Base-by-base conservation (phyloP, 164 flowering plant species). In the Aristolochia contorta region DNA sequence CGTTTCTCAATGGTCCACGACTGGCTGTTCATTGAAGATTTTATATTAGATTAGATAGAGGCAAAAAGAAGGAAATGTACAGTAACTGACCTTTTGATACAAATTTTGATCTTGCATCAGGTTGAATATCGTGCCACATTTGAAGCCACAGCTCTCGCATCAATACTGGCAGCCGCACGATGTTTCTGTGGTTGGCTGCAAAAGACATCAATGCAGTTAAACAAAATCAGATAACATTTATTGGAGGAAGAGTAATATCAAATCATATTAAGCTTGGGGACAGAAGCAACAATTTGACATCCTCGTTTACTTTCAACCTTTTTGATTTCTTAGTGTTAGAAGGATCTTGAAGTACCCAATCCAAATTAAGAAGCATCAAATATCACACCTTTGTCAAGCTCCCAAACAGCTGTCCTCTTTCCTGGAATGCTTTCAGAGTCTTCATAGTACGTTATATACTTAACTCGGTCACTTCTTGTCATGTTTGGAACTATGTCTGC, bases 121-220 rank as follows among this genome's bases (percentile, higher is more conserved):
- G 85, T 72, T 90, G 92, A 48, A 84, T 82, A 71, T 93, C 99
- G 77, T 93, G 97, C 99, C 96, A 93, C 82, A 90, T 85, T 67
- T 93, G 87, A 48, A 93, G 97, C 99, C 99, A 93, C 65, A 93
- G 54, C 73, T 93, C 99, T 65, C 99, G 71, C 99, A 93, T 90
- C 58, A 93, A 69, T 65, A 75, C 87, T 62, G 97, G 84, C 25
- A 82, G 75, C 62, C 95, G 82, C 50, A 93, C 99, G 66, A 93
- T 86, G 69, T 93, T 93, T 77, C 97, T 82, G 77, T 93, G 99
- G 65, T 77, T 88, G 54, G 86, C 99, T 93, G 70, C 71, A 83
- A n/a, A 61, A 65, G 50, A 73, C 43, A 37, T 37, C 43, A 10
- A 37, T 37, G 12, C 43, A 37, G 43, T 37, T 4, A 10, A 37